A percentile compares a stretch with the other conserved stretches of the same genome.
Evolutionary conservation across 805 yeast species (phyloP).

Genomic region (Kodamaea kakaduensis): DNA sequence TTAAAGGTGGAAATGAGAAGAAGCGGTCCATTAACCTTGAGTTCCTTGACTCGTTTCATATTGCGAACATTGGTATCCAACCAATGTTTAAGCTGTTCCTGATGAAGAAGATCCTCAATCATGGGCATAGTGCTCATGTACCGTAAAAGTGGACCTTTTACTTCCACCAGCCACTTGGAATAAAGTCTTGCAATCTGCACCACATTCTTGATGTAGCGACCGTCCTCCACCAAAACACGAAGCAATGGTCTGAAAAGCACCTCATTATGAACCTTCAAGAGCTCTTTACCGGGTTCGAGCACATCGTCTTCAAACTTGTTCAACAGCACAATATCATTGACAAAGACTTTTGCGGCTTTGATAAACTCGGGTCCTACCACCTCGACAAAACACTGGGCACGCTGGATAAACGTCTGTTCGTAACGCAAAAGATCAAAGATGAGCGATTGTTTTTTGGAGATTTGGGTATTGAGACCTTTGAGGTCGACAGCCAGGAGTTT

Average conservation of each 20-base stretch:
- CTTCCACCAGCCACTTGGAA: conserved; percentile 59
- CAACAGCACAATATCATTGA: conserved; percentile 18
- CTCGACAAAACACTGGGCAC: conserved; percentile 61
- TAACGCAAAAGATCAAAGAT: conserved; percentile 69
- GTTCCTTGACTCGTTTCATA: conserved; percentile 45
- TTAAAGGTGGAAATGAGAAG: conserved; percentile 41
- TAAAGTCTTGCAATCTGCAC: conserved; percentile 55
- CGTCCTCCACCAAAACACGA: conserved; percentile 53
- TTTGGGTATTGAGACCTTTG: conserved; percentile 44
- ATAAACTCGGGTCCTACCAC: conserved; percentile 39
- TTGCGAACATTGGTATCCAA: conserved; percentile 46
- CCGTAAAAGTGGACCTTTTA: conserved; percentile 48
- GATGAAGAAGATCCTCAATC: conserved; percentile 51
- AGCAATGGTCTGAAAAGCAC: conserved; percentile 56
- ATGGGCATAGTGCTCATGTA: conserved; percentile 62
- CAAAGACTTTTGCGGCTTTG: conserved; percentile 23
- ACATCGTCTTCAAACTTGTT: conserved; percentile 59
- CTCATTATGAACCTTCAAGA: conserved; percentile 53
- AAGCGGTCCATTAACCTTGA: conserved; percentile 38
- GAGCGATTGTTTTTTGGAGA: conserved; percentile 66
- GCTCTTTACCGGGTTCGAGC: conserved; percentile 50
- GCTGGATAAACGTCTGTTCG: conserved; percentile 65
- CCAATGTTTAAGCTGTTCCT: conserved; percentile 58
- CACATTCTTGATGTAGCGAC: conserved; percentile 57
- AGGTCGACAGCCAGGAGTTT: conserved; percentile 52